These are phyloP conservation scores for Fusarium nanum DNA, from an alignment of 2,329 filamentous ascomycete species.

Conservation along the genomic window DNA sequence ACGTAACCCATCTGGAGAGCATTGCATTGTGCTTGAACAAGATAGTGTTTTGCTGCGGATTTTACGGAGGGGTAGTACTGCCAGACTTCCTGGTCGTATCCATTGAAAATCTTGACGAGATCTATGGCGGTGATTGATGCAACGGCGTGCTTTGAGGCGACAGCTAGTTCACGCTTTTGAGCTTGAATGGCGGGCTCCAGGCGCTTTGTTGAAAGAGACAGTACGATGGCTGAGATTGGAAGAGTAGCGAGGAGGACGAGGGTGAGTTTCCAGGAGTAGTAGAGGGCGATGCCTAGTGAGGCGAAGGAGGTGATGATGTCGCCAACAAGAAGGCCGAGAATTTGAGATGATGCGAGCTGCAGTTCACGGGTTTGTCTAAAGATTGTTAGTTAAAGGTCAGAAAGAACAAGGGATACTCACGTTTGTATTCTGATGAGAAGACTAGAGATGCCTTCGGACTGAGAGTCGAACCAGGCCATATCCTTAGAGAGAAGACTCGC, in stretches of 20 bases:
- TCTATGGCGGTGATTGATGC: conserved; percentile 81
- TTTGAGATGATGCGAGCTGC: conserved; percentile 82
- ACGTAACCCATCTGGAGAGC: conserved; percentile 79
- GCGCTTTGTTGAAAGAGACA: conserved; percentile 69
- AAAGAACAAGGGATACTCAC: conserved; percentile 58
- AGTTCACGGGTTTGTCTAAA: conserved; percentile 84
- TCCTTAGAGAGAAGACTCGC: conserved; percentile 75
- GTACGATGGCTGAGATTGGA: conserved; percentile 72
- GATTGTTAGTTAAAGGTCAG: neutral
- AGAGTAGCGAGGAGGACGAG: conserved; percentile 80
- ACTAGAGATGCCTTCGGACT: conserved; percentile 76
- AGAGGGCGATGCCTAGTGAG: conserved; percentile 78
- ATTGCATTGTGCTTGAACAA: conserved; percentile 74
- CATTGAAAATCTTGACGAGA: conserved; percentile 87
- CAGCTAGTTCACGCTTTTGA: conserved; percentile 75
- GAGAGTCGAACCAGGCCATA: conserved; percentile 83
- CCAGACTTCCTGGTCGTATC: conserved; percentile 74
- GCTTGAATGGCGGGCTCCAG: conserved; percentile 74
- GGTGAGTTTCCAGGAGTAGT: conserved; percentile 85
- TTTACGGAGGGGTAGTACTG: conserved; percentile 71
- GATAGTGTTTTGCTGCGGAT: conserved; percentile 71
- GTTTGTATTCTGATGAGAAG: conserved; percentile 78
- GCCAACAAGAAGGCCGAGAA: conserved; percentile 76
- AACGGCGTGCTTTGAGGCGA: conserved; percentile 77
- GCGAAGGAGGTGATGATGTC: conserved; percentile 72